Percentiles rank a stretch among this genome's conserved stretches.
Evolutionary conservation across 148 eudicot species (phyloP).

Genomic region (Chenopodium suecicum): DNA sequence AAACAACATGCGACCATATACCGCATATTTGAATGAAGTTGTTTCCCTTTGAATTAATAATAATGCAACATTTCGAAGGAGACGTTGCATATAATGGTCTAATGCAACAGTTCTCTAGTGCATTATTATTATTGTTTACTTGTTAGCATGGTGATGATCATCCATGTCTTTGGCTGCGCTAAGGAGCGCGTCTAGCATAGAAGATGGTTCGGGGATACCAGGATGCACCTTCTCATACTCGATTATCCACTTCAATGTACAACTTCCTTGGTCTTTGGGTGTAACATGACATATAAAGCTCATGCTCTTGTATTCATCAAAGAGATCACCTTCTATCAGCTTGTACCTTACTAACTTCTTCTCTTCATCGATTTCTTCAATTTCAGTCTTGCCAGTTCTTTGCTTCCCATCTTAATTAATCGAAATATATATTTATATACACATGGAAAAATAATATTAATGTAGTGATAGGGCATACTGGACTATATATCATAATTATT

Average conservation of each 20-base stretch:
- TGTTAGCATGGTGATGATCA: constrained; percentile 22
- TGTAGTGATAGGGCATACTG: too few species aligned
- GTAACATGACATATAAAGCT: constrained; percentile 19
- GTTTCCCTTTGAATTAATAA: too few species aligned
- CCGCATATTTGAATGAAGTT: too few species aligned
- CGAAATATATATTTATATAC: too few species aligned
- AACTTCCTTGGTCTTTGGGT: constrained; percentile 2
- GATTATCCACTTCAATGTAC: constrained; percentile 9
- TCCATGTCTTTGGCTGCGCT: constrained; percentile 16
- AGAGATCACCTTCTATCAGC: constrained; percentile 6
- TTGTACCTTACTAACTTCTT: too few species aligned
- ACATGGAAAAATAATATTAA: too few species aligned
- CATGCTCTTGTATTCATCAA: constrained; percentile 21
- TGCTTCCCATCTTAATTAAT: neutral
- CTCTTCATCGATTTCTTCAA: constrained; percentile 16
- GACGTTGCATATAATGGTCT: neutral
- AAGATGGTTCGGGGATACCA: constrained; percentile 22
- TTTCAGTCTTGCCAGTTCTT: neutral
- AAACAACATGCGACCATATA: too few species aligned
- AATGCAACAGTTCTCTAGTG: neutral
- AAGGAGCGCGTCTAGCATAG: constrained; percentile 13
- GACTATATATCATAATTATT: too few species aligned
- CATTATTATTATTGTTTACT: neutral
- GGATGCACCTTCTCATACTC: constrained; percentile 28
- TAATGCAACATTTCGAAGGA: neutral